A percentile compares a stretch with the other conserved stretches of the same genome.
Evolutionary conservation across 148 eudicot species (phyloP).

Genomic region (Spergularia marina): DNA sequence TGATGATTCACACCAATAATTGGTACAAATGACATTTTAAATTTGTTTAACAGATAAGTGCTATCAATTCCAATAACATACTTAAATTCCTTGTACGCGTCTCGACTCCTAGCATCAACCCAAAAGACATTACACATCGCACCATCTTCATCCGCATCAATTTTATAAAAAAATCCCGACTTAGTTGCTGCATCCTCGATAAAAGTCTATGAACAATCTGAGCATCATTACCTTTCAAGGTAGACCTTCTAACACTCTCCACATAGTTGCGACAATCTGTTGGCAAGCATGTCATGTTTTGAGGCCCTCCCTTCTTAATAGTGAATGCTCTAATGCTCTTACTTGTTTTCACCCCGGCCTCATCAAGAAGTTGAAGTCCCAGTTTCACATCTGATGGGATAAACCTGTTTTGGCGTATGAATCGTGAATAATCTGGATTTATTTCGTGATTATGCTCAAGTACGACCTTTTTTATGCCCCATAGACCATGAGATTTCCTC

Average conservation of each 20-base stretch:
- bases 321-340: neutral
- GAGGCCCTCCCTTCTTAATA: neutral
- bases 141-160: neutral
- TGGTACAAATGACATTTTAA: neutral
- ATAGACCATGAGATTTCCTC: neutral
- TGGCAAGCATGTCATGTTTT: neutral
- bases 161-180: neutral
- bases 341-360: neutral
- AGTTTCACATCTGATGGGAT: too few species aligned
- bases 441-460: neutral
- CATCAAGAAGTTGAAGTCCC: neutral
- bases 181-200: neutral
- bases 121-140: neutral
- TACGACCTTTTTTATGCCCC: neutral
- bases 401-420: neutral
- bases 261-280: neutral
- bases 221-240: neutral
- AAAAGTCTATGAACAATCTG: neutral
- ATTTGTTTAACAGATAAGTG: neutral
- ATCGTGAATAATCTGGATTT: neutral
- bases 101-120: conserved; percentile 1
- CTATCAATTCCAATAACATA: conserved; percentile 9
- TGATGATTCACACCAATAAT: conserved; percentile 4
- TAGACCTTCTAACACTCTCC: neutral
- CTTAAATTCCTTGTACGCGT: neutral